A percentile compares a stretch with the other conserved stretches of the same genome.
These are phyloP conservation scores for Brassica balearica DNA, from an alignment of 441 rosid genomes.

Conservation along the genomic window DNA sequence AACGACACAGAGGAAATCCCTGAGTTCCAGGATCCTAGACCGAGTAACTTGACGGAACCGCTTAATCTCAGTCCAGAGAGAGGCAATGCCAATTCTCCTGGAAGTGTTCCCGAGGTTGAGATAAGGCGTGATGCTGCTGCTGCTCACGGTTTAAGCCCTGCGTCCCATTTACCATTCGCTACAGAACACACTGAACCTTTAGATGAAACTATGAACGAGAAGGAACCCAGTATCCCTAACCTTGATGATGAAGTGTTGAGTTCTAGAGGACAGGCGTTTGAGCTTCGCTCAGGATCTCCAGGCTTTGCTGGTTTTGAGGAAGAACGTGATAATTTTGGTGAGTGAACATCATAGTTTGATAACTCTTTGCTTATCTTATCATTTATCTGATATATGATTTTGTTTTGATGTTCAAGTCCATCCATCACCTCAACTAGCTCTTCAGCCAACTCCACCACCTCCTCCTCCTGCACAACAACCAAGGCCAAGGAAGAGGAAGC, in stretches of 20 bases:
- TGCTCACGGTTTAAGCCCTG: conserved; percentile 41
- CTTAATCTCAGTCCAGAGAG: conserved; percentile 22
- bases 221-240: conserved; percentile 50
- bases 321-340: conserved; percentile 54
- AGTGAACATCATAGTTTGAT: conserved; percentile 39
- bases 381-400: neutral
- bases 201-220: conserved; percentile 48
- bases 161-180: conserved; percentile 39
- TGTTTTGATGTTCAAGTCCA: conserved; percentile 49
- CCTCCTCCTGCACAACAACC: conserved; percentile 43
- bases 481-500: conserved; percentile 61
- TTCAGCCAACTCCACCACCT: conserved; percentile 59
- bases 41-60: conserved; percentile 42
- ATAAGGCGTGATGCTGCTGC: conserved; percentile 56
- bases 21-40: conserved; percentile 36
- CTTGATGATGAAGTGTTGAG: conserved; percentile 53
- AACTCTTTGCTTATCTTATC: neutral
- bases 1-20: conserved; percentile 35
- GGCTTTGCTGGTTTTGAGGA: conserved; percentile 49
- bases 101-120: conserved; percentile 59
- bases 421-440: conserved; percentile 58
- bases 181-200: conserved; percentile 33
- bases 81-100: conserved; percentile 45
- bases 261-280: conserved; percentile 50
- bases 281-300: conserved; percentile 53